Evolutionary conservation across 2,329 filamentous ascomycete species (phyloP).

Genomic region (Alternaria postmessia): DNA sequence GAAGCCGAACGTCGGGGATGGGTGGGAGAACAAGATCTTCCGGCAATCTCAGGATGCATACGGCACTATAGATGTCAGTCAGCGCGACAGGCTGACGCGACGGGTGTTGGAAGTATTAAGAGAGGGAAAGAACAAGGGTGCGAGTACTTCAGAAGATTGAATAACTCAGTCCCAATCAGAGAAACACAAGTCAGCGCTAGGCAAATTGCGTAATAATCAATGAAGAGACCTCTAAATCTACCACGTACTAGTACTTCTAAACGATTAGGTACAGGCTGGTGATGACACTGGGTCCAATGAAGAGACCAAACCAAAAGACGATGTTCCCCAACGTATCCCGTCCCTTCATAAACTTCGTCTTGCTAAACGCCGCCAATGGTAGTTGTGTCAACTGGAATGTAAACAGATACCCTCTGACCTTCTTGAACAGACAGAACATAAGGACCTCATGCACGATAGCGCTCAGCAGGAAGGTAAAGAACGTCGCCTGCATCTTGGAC

Average conservation of each 20-base stretch:
- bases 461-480: slow-evolving; percentile 77
- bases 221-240: not conserved
- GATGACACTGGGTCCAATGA: slow-evolving; percentile 74
- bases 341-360: slow-evolving; percentile 71
- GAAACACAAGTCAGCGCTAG: not conserved
- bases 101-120: slow-evolving; percentile 52
- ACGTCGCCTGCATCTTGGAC: slow-evolving; percentile 73
- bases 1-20: slow-evolving; percentile 51
- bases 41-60: slow-evolving; percentile 58
- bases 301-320: slow-evolving; percentile 81
- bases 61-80: slow-evolving; percentile 52
- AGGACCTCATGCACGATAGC: slow-evolving; percentile 77
- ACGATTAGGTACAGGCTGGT: slow-evolving; percentile 62
- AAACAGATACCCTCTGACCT: slow-evolving; percentile 76
- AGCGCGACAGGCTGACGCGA: slow-evolving; percentile 55
- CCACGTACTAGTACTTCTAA: slow-evolving; percentile 25
- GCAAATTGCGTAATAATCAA: not conserved
- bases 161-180: not conserved
- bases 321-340: slow-evolving; percentile 73
- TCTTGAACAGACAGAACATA: slow-evolving; percentile 83
- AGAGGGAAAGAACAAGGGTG: slow-evolving; percentile 32
- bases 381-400: slow-evolving; percentile 78
- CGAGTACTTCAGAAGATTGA: not conserved
- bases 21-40: slow-evolving; percentile 59
- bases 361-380: slow-evolving; percentile 72